A percentile compares a stretch with the other conserved stretches of the same genome.
Conservation (phyloP, 1,284 basidiomycete genomes). For the Leccinum solheimii region DNA sequence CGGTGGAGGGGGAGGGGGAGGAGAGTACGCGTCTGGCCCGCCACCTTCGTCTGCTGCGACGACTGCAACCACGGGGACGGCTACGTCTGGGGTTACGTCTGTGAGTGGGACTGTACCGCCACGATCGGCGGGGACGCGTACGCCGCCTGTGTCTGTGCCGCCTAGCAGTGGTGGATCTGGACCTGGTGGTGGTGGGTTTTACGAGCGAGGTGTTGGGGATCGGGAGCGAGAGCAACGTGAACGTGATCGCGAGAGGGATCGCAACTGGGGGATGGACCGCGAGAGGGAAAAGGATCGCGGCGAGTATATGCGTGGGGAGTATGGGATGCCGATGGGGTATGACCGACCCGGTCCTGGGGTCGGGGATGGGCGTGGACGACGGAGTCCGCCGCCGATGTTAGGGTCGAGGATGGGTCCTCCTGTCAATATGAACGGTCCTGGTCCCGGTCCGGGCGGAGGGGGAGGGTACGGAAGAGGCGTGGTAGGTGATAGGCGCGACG, state of each 20-base stretch:
- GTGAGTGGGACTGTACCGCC: slow-evolving; percentile 14
- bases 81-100: slow-evolving; percentile 1
- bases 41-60: slow-evolving; percentile 20
- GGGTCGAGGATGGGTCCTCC: slow-evolving; percentile 17
- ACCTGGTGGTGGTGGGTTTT: slow-evolving; percentile 22
- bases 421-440: slow-evolving; percentile 1
- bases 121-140: slow-evolving; percentile 21
- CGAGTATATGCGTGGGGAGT: slow-evolving; percentile 24
- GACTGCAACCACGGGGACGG: background rate
- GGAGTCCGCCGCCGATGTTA: slow-evolving; percentile 25
- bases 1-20: background rate
- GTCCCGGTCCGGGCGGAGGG: background rate
- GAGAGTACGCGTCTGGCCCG: slow-evolving; percentile 20
- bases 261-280: background rate
- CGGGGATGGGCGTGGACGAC: slow-evolving; percentile 21
- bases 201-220: slow-evolving; percentile 20
- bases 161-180: slow-evolving; percentile 3
- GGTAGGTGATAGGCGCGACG: slow-evolving; percentile 22
- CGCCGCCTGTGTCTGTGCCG: slow-evolving; percentile 22
- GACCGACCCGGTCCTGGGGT: slow-evolving; percentile 3
- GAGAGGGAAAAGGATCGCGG: background rate
- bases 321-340: slow-evolving; percentile 20
- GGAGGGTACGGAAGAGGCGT: slow-evolving; percentile 15
- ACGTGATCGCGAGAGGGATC: background rate
- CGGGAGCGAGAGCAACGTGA: slow-evolving; percentile 1